Conservation (phyloP, 2,329 filamentous ascomycete species). For the Lachnellula subtilissima region DNA sequence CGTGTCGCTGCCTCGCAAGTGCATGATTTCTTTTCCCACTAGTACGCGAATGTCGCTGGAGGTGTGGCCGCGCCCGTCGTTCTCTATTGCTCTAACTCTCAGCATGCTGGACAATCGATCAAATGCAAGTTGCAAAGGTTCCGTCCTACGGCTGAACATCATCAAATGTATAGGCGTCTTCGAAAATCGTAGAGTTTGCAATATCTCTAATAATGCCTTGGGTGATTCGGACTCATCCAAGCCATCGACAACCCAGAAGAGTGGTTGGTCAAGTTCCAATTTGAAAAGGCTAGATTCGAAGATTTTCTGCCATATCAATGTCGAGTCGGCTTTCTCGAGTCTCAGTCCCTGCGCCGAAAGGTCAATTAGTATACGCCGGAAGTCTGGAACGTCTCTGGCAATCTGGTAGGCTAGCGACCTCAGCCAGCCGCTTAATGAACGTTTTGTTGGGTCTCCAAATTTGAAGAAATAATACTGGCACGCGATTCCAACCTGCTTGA, state of each 20-base stretch:
- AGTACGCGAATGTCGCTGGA: neutral
- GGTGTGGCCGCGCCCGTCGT: neutral
- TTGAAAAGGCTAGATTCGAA: constrained; percentile 14
- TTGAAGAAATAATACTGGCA: constrained; percentile 32
- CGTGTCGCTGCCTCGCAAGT: neutral
- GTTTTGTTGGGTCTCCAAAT: constrained; percentile 26
- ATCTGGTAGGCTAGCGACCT: constrained; percentile 30
- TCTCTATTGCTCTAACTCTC: neutral
- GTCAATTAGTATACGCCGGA: neutral
- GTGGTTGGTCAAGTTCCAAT: constrained; percentile 1
- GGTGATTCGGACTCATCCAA: constrained; percentile 15
- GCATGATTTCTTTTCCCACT: constrained; percentile 2
- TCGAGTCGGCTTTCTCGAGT: constrained; percentile 11
- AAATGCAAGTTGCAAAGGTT: neutral
- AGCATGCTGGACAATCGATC: neutral
- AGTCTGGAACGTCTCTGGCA: constrained; percentile 7
- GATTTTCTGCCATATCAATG: constrained; percentile 14
- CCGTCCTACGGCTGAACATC: neutral
- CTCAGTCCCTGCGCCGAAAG: constrained; percentile 10
- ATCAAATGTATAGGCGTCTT: neutral
- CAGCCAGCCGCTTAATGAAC: constrained; percentile 18
- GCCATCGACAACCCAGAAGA: constrained; percentile 19
- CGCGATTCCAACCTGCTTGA: constrained; percentile 8
- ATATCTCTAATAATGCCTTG: neutral
- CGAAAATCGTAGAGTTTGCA: neutral